Conservation (phyloP, 179 eudicot species). For the Drosera spatulata region DNA sequence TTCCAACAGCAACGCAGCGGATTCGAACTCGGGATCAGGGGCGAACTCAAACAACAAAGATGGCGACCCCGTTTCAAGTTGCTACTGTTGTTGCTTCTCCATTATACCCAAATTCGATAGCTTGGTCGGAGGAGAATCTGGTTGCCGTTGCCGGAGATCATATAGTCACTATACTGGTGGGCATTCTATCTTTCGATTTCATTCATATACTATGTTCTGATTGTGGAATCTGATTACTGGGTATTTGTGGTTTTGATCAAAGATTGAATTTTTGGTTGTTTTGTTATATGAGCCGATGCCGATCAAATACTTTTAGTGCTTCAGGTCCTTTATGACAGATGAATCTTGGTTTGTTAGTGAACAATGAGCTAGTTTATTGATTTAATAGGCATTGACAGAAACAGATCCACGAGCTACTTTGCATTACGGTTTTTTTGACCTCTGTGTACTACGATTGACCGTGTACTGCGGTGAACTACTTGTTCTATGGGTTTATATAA, state of each 20-base stretch:
- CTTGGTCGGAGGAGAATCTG: constrained; percentile 84
- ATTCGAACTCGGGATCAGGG: too few species aligned
- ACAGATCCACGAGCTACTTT: too few species aligned
- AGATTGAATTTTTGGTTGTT: background rate
- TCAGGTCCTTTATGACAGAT: background rate
- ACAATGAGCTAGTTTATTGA: too few species aligned
- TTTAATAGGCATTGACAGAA: too few species aligned
- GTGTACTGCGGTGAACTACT: too few species aligned
- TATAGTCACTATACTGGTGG: constrained; percentile 64
- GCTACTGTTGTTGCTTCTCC: constrained; percentile 58
- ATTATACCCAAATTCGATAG: constrained; percentile 53
- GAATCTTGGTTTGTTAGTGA: too few species aligned
- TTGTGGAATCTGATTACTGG: background rate
- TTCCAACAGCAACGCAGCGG: too few species aligned
- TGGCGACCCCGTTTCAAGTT: constrained; percentile 60
- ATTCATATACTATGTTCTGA: background rate
- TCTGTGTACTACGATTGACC: too few species aligned
- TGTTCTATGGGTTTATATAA: too few species aligned
- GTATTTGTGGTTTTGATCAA: background rate
- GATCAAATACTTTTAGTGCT: constrained; percentile 22
- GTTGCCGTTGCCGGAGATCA: constrained; percentile 76
- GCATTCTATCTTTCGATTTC: background rate
- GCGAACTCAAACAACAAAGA: constrained; percentile 1
- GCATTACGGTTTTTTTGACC: too few species aligned
- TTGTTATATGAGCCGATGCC: constrained; percentile 12